Evolutionary conservation across 306 rosid species (phyloP), one percentile per base, ranked within the genome.

Genomic region (Castanea crenata): DNA sequence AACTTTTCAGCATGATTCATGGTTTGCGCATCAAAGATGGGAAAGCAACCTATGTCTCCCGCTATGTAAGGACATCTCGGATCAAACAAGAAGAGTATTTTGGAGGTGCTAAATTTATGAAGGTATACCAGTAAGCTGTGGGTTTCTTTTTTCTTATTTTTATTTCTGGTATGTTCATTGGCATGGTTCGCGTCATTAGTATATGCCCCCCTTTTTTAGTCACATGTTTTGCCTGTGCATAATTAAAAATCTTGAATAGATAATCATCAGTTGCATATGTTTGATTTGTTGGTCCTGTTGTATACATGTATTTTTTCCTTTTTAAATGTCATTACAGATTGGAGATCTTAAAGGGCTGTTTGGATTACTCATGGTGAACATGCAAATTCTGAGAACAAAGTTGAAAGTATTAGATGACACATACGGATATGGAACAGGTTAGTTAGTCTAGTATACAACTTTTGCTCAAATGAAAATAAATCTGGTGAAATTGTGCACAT

Each of bases 11-110:
- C 86, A 95, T 95, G 98, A 85, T 95, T 76, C 99, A 95, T 83
- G 99, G 99, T 74, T 61, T 95, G 87, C 97, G 94, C 59, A 90
- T 95, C 90, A 95, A 93, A 86, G 93, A 95, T 84, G 99, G 99
- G 72, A 95, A 90, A 83, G 98, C 96, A 41, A 56, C 92, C 44
- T 95, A 93, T 83, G 98, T 91, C 70, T 92, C 99, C 61, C 96
- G 97, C 38, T 95, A 80, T 73, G 92, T 95, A 52, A 84, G 64
- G 85, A 95, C 99, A 51, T 92, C 99, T 18, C 94, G 97, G 55
- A 82, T 95, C 76, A 95, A 88, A 88, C 99, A 95, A 86, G 99
- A 95, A 90, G 97, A 89, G 77, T 84, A 79, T 83, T 95, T 95
- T 82, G 92, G 93, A 80, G 90, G 87, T 65, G 23, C 99, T 76